Base-by-base conservation (phyloP, 148 eudicot genomes). In the Camellia sinensis region DNA sequence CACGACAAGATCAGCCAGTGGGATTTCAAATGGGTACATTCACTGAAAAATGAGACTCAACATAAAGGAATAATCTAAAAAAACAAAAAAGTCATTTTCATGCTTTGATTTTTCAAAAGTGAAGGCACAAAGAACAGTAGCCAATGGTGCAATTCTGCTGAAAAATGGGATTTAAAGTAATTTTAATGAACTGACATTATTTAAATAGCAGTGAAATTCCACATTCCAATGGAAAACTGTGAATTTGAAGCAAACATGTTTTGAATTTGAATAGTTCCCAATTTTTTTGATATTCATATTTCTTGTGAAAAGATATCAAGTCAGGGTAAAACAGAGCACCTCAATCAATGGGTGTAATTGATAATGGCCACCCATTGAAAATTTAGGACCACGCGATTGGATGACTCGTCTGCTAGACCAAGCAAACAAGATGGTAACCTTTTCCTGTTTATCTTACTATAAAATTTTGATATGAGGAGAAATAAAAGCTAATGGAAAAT, bases 211-310 rank as follows among this genome's bases (percentile, higher is more conserved):
- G 21, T 45, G 40, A 48, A 59, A 72, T 59, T 54, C 50, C 78
- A 52, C 46, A 75, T 56, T 81, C 73, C 64, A 74, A 75, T 3
- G 56, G 65, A 12, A 13, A 83, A 75, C 80, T 70, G 85, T 75
- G 67, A 80, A 79, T 22, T 12, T 69, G 73, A 62, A 80, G 80
- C 77, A 71, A 76, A 19, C 17, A 52, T 37, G 57, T 48, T 67
- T 83, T 62, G 74, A 83, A 37, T 59, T 76, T 29, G 54, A 56
- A 53, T 21, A 40, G 69, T 43, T 48, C 40, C 81, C n/a, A 79
- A 43, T 54, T 52, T 63, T 10, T 1, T 67, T 22, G 9, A 48
- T 46, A 46, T 13, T 62, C 57, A 60, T 17, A 53, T 48, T 53
- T 61, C 11, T 22, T 4, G 45, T 59, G 7, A 67, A 12, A 21